phyloP scores from a whole-genome alignment of 2,329 filamentous ascomycete species.

The Fusarium sp. region DNA sequence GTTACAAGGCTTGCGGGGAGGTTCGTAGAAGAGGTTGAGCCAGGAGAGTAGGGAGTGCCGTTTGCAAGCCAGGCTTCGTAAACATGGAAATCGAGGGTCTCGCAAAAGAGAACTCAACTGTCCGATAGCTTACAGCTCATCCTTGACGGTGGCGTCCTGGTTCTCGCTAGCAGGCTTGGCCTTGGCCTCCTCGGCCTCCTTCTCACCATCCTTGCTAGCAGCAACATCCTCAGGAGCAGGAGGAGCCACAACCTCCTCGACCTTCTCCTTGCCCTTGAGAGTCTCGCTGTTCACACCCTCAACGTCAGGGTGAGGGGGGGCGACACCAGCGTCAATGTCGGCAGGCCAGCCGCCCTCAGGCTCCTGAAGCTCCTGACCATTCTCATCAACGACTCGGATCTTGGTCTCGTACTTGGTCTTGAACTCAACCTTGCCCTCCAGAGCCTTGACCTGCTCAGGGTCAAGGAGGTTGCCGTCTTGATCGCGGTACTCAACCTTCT shows the following conservation, averaged over 20 bases:
- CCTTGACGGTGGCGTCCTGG: slow-evolving; percentile 65
- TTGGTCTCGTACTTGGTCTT: slow-evolving; percentile 96
- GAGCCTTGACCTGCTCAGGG: slow-evolving; percentile 82
- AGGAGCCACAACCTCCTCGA: slow-evolving; percentile 48
- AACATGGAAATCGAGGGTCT: background rate
- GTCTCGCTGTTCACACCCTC: slow-evolving; percentile 72
- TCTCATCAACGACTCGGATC: slow-evolving; percentile 82
- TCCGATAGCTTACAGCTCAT: slow-evolving; percentile 49
- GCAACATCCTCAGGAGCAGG: slow-evolving; percentile 52
- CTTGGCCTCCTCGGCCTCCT: slow-evolving; percentile 65
- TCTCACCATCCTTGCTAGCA: slow-evolving; percentile 69
- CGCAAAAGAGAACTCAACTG: background rate
- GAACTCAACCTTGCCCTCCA: slow-evolving; percentile 95
- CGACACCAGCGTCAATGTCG: slow-evolving; percentile 56
- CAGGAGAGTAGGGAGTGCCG: background rate
- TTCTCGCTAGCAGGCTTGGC: slow-evolving; percentile 74
- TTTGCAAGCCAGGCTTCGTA: background rate
- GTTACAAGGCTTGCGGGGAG: slow-evolving; percentile 33
- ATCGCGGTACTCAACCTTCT: slow-evolving; percentile 93
- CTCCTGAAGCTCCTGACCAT: slow-evolving; percentile 79
- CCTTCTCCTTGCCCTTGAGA: slow-evolving; percentile 53
- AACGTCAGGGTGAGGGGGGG: slow-evolving; percentile 71
- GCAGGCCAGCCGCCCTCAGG: slow-evolving; percentile 56
- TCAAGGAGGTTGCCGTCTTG: slow-evolving; percentile 91
- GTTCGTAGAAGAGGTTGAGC: background rate